Conservation (phyloP, 495 filamentous ascomycete genomes). For the Hypoxylon rickii region DNA sequence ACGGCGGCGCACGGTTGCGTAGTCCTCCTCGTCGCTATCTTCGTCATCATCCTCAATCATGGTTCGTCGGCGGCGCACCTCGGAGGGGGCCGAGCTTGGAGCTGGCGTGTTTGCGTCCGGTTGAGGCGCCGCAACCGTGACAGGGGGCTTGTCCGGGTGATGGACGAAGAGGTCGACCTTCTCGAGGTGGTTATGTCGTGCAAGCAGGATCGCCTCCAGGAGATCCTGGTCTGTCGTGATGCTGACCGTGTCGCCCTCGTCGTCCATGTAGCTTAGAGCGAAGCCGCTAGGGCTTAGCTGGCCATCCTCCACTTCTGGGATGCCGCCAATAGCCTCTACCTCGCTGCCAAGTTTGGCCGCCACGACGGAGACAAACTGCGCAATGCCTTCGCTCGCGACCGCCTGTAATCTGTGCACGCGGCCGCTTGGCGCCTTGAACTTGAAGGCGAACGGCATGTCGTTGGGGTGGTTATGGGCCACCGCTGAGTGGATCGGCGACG, state of each 20-base stretch:
- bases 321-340: constrained; percentile 82
- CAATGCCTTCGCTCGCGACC: constrained; percentile 75
- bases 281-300: constrained; percentile 80
- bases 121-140: constrained; percentile 68
- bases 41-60: constrained; percentile 53
- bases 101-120: constrained; percentile 62
- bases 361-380: constrained; percentile 78
- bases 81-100: constrained; percentile 52
- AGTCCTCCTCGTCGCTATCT: constrained; percentile 67
- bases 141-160: constrained; percentile 83
- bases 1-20: constrained; percentile 48
- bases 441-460: constrained; percentile 90
- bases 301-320: constrained; percentile 74
- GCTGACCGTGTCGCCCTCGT: constrained; percentile 96
- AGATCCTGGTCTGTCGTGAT: constrained; percentile 96
- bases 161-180: constrained; percentile 99
- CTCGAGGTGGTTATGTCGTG: constrained; percentile 73
- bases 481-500: constrained; percentile 66
- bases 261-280: constrained; percentile 94
- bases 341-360: constrained; percentile 87
- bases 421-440: constrained; percentile 98
- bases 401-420: constrained; percentile 93
- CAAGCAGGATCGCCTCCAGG: constrained; percentile 83
- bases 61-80: constrained; percentile 58
- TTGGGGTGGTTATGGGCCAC: constrained; percentile 60